A percentile compares a stretch with the other conserved stretches of the same genome.
These are phyloP conservation scores for Xylaria digitata DNA, from an alignment of 2,329 filamentous ascomycete species.

Conservation along the genomic window DNA sequence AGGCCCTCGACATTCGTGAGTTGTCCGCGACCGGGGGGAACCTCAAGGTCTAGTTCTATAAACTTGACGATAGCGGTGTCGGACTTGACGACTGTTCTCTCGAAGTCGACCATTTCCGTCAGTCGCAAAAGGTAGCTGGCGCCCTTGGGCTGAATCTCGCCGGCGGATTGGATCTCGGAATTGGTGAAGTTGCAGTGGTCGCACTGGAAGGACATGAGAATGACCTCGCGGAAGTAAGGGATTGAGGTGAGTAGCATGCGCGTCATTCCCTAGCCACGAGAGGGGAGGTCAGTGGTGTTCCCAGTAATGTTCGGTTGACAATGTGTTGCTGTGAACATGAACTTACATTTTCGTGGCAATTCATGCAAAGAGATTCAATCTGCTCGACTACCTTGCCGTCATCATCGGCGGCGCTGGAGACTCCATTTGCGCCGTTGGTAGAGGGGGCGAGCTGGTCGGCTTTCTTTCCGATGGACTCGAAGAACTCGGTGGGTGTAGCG, in stretches of 20 bases:
- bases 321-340: neutral
- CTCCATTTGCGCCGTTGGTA: conserved; percentile 50
- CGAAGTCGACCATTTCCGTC: conserved; percentile 77
- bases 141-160: conserved; percentile 90
- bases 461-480: conserved; percentile 72
- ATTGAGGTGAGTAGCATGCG: conserved; percentile 90
- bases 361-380: conserved; percentile 87
- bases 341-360: conserved; percentile 80
- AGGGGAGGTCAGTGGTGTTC: conserved; percentile 25
- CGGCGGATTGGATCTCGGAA: conserved; percentile 93
- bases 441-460: conserved; percentile 62
- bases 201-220: conserved; percentile 97
- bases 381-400: conserved; percentile 70
- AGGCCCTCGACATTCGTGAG: conserved; percentile 95
- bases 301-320: conserved; percentile 8
- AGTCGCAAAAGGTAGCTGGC: conserved; percentile 85
- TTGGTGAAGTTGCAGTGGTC: conserved; percentile 89
- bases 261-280: conserved; percentile 74
- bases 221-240: conserved; percentile 96
- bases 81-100: conserved; percentile 90
- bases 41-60: conserved; percentile 92
- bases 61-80: conserved; percentile 88
- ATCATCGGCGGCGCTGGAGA: conserved; percentile 41
- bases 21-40: conserved; percentile 89
- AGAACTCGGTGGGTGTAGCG: conserved; percentile 62